Evolutionary conservation across 371 early-diverging fungal genomes (phyloP).

Genomic region (Mortierella sp.): DNA sequence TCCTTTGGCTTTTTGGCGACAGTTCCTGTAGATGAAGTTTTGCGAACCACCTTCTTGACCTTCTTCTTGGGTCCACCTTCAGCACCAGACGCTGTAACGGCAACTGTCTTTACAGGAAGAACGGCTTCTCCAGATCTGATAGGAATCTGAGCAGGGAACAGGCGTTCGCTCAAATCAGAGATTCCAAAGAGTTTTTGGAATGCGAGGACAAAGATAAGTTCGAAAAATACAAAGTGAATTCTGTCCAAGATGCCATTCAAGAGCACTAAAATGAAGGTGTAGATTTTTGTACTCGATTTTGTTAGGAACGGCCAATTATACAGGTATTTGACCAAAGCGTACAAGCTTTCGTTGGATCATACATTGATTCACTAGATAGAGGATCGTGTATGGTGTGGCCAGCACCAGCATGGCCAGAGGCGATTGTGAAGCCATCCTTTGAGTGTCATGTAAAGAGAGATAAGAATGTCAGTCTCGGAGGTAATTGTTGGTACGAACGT

Average conservation of each 20-base stretch:
- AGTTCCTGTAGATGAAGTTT: constrained; percentile 6
- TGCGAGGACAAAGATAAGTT: constrained; percentile 58
- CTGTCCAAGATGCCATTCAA: constrained; percentile 57
- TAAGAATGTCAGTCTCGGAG: not conserved
- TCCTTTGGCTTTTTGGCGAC: constrained; percentile 16
- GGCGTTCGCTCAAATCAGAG: constrained; percentile 26
- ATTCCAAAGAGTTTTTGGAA: constrained; percentile 54
- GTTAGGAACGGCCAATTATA: not conserved
- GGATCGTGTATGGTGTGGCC: constrained; percentile 52
- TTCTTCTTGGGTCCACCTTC: constrained; percentile 18
- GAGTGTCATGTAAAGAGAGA: not conserved
- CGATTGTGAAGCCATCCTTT: constrained; percentile 21
- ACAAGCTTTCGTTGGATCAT: not conserved
- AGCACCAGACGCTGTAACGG: not conserved
- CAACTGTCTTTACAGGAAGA: constrained; percentile 24
- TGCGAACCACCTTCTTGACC: constrained; percentile 8
- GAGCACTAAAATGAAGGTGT: constrained; percentile 22
- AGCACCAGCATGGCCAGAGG: constrained; percentile 56
- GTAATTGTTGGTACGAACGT: not conserved
- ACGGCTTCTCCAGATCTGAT: constrained; percentile 15
- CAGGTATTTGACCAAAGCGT: not conserved
- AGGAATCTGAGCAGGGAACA: constrained; percentile 27
- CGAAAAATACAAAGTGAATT: constrained; percentile 63
- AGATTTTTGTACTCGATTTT: not conserved
- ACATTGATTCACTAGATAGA: constrained; percentile 53